Evolutionary conservation across 148 eudicot species (phyloP).

Genomic region (Rhododendron vialii): DNA sequence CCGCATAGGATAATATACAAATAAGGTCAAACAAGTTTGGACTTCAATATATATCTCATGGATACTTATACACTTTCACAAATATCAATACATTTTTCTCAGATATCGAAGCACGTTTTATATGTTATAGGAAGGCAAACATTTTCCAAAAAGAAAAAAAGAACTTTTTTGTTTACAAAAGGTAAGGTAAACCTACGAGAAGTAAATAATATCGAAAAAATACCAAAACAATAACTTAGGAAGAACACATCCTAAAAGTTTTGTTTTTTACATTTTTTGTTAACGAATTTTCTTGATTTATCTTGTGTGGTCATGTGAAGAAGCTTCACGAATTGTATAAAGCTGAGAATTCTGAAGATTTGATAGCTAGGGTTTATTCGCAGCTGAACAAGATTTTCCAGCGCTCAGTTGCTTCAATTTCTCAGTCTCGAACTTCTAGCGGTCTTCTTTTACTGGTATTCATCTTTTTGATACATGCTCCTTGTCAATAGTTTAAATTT

Average conservation of each 20-base stretch:
- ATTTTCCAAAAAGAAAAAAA: too few species aligned
- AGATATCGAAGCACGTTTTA: too few species aligned
- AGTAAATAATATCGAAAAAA: neutral
- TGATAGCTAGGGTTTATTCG: constrained; percentile 89
- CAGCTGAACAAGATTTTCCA: constrained; percentile 73
- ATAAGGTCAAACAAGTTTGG: too few species aligned
- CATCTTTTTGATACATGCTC: neutral
- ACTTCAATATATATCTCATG: too few species aligned
- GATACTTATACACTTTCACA: too few species aligned
- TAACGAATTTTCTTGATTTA: neutral
- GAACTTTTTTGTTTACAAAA: too few species aligned
- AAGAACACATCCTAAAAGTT: neutral
- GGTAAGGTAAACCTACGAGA: too few species aligned
- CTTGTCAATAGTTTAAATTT: neutral
- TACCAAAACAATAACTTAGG: neutral
- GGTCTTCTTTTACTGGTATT: constrained; percentile 73
- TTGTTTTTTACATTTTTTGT: neutral
- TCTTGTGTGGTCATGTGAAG: constrained; percentile 47
- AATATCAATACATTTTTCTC: too few species aligned
- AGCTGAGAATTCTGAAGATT: constrained; percentile 77
- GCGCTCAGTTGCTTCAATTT: constrained; percentile 71
- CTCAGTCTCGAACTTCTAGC: constrained; percentile 59
- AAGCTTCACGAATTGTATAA: constrained; percentile 67
- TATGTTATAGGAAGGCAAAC: too few species aligned
- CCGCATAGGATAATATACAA: too few species aligned